These are phyloP conservation scores for Ophiosphaerella herpotricha DNA, from an alignment of 2,329 filamentous ascomycete genomes.

Conservation along the genomic window DNA sequence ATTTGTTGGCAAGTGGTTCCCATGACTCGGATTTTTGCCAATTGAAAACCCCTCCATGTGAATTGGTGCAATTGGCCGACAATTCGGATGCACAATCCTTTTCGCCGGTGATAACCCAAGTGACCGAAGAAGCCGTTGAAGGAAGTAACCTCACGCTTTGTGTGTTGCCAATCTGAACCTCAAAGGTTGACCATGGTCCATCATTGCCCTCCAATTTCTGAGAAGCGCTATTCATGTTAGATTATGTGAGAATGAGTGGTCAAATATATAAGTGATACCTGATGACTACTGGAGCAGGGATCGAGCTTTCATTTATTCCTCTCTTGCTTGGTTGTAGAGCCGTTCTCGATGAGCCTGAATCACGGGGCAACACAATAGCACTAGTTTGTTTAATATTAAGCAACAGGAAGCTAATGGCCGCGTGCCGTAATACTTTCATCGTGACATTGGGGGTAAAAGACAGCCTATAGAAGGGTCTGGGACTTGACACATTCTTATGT, in stretches of 20 bases:
- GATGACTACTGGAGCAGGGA: no score
- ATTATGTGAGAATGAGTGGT: not conserved
- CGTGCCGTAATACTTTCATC: no score
- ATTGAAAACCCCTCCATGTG: conserved; percentile 38
- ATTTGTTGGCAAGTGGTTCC: conserved; percentile 26
- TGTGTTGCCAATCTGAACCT: conserved; percentile 27
- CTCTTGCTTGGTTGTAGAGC: no score
- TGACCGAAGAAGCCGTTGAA: conserved; percentile 38
- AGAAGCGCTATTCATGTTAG: conserved; percentile 12
- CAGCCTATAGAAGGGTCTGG: no score
- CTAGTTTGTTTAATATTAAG: no score
- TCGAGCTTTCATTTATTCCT: no score
- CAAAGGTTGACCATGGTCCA: conserved; percentile 35
- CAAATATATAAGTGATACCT: not conserved
- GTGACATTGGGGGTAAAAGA: no score
- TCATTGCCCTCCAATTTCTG: conserved; percentile 35
- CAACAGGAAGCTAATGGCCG: no score
- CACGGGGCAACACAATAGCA: no score
- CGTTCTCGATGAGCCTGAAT: no score
- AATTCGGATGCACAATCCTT: conserved; percentile 31
- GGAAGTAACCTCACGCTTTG: conserved; percentile 31
- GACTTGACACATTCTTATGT: no score
- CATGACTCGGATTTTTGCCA: conserved; percentile 38
- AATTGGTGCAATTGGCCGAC: conserved; percentile 29
- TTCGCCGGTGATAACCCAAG: conserved; percentile 30